Evolutionary conservation across 2,329 filamentous ascomycete species (phyloP).

Genomic region (Exophiala lecanii-corni): DNA sequence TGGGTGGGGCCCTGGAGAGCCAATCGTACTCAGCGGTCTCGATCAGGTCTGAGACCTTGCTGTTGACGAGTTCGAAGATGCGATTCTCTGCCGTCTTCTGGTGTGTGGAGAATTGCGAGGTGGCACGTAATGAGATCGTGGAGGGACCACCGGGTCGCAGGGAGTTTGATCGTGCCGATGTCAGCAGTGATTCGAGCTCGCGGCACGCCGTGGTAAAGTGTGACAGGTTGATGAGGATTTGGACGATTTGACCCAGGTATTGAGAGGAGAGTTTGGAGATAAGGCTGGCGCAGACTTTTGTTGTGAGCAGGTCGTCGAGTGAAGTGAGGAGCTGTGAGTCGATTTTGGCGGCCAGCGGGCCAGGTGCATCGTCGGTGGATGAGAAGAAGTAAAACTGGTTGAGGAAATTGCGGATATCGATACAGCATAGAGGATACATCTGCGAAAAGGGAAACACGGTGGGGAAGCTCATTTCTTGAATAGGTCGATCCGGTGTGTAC

Average conservation of each 20-base stretch:
- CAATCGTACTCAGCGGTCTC: slow-evolving; percentile 98
- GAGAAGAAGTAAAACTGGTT: slow-evolving; percentile 99
- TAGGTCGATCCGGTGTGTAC: slow-evolving; percentile 79
- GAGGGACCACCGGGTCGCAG: slow-evolving; percentile 60
- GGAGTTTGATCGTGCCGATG: slow-evolving; percentile 70
- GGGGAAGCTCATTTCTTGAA: slow-evolving; percentile 78
- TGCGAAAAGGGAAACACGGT: slow-evolving; percentile 96
- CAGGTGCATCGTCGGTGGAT: slow-evolving; percentile 90
- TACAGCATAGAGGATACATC: slow-evolving; percentile 98
- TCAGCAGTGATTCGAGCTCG: slow-evolving; percentile 81
- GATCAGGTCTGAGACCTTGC: slow-evolving; percentile 95
- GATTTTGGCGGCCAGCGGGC: slow-evolving; percentile 62
- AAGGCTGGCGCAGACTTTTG: slow-evolving; percentile 85
- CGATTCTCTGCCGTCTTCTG: slow-evolving; percentile 96
- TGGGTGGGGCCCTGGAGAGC: slow-evolving; percentile 57
- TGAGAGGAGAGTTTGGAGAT: slow-evolving; percentile 85
- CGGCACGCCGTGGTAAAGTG: slow-evolving; percentile 92
- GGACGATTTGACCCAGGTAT: slow-evolving; percentile 95
- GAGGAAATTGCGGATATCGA: slow-evolving; percentile 94
- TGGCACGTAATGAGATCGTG: slow-evolving; percentile 49
- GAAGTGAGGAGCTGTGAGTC: slow-evolving; percentile 85
- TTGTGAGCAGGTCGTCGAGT: slow-evolving; percentile 87
- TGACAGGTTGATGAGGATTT: slow-evolving; percentile 95
- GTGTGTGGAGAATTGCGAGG: slow-evolving; percentile 77
- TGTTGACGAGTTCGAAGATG: slow-evolving; percentile 97